Evolutionary conservation across 2,329 filamentous ascomycete species (phyloP).

Genomic region (Neocucurbitaria cava): DNA sequence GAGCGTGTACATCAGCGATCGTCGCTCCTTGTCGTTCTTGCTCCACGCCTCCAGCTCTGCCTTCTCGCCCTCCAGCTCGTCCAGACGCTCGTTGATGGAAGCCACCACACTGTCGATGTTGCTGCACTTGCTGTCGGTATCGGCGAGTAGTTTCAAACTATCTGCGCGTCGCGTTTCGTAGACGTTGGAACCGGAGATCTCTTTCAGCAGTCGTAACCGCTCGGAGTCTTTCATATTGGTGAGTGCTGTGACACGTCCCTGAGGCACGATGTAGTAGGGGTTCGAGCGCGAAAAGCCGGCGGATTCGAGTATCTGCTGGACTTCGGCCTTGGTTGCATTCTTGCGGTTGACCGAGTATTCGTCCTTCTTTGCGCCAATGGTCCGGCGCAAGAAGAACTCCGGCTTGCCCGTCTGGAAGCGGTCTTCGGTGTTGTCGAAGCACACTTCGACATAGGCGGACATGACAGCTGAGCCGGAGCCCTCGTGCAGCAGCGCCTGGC

Average conservation of each 20-base stretch:
- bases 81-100: constrained; percentile 88
- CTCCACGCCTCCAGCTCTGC: constrained; percentile 93
- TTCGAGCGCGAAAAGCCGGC: constrained; percentile 97
- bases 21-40: constrained; percentile 89
- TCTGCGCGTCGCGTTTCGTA: constrained; percentile 93
- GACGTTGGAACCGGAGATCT: constrained; percentile 97
- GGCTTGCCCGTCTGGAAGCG: constrained; percentile 93
- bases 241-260: constrained; percentile 91
- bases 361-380: constrained; percentile 97
- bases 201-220: constrained; percentile 87
- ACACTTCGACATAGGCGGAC: constrained; percentile 99
- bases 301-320: constrained; percentile 93
- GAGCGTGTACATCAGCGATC: constrained; percentile 93
- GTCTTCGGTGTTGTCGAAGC: constrained; percentile 97
- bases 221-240: constrained; percentile 99
- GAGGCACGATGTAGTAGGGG: constrained; percentile 98
- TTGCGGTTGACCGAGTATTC: constrained; percentile 98
- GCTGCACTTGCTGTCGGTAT: constrained; percentile 90
- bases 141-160: constrained; percentile 94
- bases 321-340: constrained; percentile 91
- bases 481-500: constrained; percentile 95
- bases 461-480: constrained; percentile 97
- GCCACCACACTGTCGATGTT: constrained; percentile 94
- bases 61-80: constrained; percentile 94
- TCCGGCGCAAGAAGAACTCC: constrained; percentile 88